Base-by-base conservation (phyloP, 1,139 yeast species). In the Neolecta irregularis region DNA sequence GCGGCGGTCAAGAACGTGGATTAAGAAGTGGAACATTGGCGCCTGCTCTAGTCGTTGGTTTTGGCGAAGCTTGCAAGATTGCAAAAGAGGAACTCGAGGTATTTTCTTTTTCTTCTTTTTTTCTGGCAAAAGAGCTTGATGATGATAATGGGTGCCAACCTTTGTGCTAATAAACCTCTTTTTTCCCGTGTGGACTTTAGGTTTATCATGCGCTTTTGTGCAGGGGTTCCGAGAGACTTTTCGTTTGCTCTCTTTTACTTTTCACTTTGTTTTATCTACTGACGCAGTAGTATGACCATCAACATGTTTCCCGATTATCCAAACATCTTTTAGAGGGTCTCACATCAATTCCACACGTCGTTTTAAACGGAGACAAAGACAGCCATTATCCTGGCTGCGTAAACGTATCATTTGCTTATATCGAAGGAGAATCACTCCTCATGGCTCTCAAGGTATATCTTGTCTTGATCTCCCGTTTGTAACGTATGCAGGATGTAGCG, bases 1-100 rank as follows among this genome's bases (percentile, higher is more conserved):
- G 99, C 48, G 99, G 99, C 58, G 99, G 99, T 37, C 99, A 88
- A 62, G 99, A 88, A 62, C 76, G 99, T 61, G 98, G 98, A 43
- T 66, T 88, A 50, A 71, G 99, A 60, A 79, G 93, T 6, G 99
- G 99, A 44, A 88, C 99, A 23, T 67, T 88, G 53, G 88, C 98
- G 2, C 93, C 98, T 13, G 93, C 98, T 21, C 67, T 85, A 50
- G 80, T 88, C 33, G 78, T 85, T 12, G 99, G 98, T 0, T 81
- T 88, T 53, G 99, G 99, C 44, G 96, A 88, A 59, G 98, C 98
- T 21, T 92, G 95, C 32, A 69, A 93, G 53, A 60, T 88, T 42
- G 75, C 83, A 67, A 57, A 57, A 37, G 60, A 65, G 47, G 99
- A 91, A 54, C 68, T 67, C 67, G 72, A 62, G 21, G 44, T 41